phyloP scores from a whole-genome alignment of 805 yeast species.

The Metschnikowia continentalis region DNA sequence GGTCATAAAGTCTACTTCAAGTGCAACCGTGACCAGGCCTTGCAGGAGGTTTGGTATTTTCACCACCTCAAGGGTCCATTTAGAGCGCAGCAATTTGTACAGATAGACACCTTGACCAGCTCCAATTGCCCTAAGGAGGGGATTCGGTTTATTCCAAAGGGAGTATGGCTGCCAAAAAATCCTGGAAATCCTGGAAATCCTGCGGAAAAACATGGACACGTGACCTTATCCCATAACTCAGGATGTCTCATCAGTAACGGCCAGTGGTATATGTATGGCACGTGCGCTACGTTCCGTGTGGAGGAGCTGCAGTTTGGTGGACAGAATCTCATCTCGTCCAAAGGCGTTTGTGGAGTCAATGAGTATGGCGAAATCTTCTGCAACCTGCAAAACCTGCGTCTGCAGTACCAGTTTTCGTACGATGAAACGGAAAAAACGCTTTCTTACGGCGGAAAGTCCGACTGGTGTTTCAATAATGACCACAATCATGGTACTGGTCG shows the following conservation, averaged over 20 bases:
- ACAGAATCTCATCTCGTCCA: slow-evolving; percentile 60
- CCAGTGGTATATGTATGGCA: slow-evolving; percentile 74
- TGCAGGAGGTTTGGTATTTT: slow-evolving; percentile 26
- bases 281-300: slow-evolving; percentile 75
- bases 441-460: slow-evolving; percentile 56
- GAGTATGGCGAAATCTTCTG: slow-evolving; percentile 13
- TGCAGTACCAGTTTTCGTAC: slow-evolving; percentile 54
- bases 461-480: slow-evolving; percentile 57
- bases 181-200: slow-evolving; percentile 4
- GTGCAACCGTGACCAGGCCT: slow-evolving; percentile 22
- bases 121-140: slow-evolving; percentile 68
- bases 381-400: slow-evolving; percentile 10
- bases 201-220: slow-evolving; percentile 24
- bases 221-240: slow-evolving; percentile 45
- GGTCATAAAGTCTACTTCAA: slow-evolving; percentile 32
- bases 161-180: slow-evolving; percentile 17
- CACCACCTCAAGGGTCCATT: slow-evolving; percentile 24
- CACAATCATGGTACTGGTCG: slow-evolving; percentile 22
- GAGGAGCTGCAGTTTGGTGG: slow-evolving; percentile 65
- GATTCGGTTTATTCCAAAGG: slow-evolving; percentile 72
- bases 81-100: slow-evolving; percentile 34
- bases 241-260: slow-evolving; percentile 89
- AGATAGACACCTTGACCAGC: slow-evolving; percentile 53
- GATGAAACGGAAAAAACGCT: slow-evolving; percentile 43
- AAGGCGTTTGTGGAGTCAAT: slow-evolving; percentile 62